Evolutionary conservation across 1,284 basidiomycete genomes (phyloP), one percentile per base, ranked within the genome.

Genomic region (Apiotrichum siamense): DNA sequence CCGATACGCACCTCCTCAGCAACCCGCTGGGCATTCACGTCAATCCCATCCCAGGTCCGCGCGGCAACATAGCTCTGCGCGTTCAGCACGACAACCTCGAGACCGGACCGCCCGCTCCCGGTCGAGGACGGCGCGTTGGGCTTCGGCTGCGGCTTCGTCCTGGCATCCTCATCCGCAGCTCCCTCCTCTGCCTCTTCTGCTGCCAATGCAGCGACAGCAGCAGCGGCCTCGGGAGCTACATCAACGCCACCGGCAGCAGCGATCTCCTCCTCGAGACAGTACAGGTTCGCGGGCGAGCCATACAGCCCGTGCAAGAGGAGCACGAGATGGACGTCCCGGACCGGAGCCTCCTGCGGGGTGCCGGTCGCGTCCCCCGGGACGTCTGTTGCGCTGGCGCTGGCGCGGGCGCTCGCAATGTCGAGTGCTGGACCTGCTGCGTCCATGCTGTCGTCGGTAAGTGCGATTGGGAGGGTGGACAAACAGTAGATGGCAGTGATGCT

Each of bases 281-380:
- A 55, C 17, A 72, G 60, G 49, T 72, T 70, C 12, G 44, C 45
- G 1, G 65, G 57, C 3, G 61, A 61, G 25, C 73, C 73, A 54
- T 72, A 75, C 15, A 75, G 58, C 2, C 73, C 73, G 40, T 75
- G 73, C 1, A 73, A 63, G 45, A 75, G 65, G 37, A 75, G 59
- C 17, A 71, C 60, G 25, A 75, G 63, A 51, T 75, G 73, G 18
- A 66, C 60, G 44, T 52, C 33, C 13, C 33, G 33, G n/a, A n/a
- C n/a, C n/a, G 12, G 33, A 31, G 9, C 29, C 15, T 7, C 15
- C 29, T 31, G 29, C 9, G 9, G 29, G 29, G 29, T 31, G 29
- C 15, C 9, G 9, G 29, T 15, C 15, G 15, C 15, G 9, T 31
- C 15, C 29, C 29, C 7, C n/a, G n/a, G n/a, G n/a, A n/a, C n/a